Base-by-base conservation (phyloP, 2,329 filamentous ascomycete genomes). In the Chaetothyriales sp. region DNA sequence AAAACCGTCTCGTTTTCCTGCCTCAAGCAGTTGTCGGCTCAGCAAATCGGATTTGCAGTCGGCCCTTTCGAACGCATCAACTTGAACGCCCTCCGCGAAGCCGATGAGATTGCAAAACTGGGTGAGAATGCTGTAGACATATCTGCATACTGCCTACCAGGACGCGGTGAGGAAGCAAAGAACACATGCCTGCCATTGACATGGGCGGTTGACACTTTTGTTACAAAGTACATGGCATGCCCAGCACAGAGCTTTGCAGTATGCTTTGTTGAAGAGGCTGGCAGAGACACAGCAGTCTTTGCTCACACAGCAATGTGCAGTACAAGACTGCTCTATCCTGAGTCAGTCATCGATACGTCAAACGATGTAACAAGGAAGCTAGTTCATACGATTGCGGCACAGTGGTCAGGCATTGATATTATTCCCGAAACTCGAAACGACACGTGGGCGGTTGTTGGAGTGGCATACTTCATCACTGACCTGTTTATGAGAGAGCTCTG, bases 61-160 rank as follows among this genome's bases (percentile, higher is more conserved):
- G 92, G 93, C 0, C 92, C 93, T 0, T 98, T 98, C 64, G 88
- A 96, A 66, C 84, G 90, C 59, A 82, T 96, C 49, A 86, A 95
- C 62, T 73, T 98, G 4, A 84, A 86, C 2, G 85, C 90, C 59
- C 95, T 86, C 61, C 81, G 93, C 48, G 86, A 89, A 45, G 86
- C 87, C 55, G 87, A 93, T 59, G 86, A 95, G 57, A 89, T 95
- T 62, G 87, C 93, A 59, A 87, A 89, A 64, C 78, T 98, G 50
- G 87, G 87, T 2, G 80, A 84, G 57, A 93, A 87, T 62, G 88
- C 89, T 0, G 79, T 95, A 56, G 88, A 90, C 57, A 79, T 98
- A 2, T 81, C 93, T 60, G 92, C 84, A 5, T 98, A 93, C 66
- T 96, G 90, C 65, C 72, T 98, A 45, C 92, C 92, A 0, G 80